Base-by-base conservation (phyloP, 495 filamentous ascomycete species). In the Aspergillus cristatus region DNA sequence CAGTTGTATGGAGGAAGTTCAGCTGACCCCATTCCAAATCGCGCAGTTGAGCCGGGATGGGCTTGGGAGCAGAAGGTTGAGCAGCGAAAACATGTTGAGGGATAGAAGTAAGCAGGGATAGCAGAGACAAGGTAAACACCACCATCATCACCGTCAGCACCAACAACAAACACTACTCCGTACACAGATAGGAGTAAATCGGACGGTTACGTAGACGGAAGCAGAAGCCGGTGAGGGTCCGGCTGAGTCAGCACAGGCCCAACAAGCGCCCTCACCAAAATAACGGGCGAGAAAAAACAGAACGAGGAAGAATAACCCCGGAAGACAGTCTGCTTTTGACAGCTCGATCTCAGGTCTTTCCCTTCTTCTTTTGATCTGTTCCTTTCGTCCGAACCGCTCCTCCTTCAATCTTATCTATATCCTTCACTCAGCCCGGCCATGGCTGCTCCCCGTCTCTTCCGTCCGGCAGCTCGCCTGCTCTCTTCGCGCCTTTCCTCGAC, bases 1-100 rank as follows among this genome's bases (percentile, higher is more conserved):
- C 84, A 14, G 89, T 95, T 0, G 89, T 94, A 49, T 94, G 86
- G 12, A 98, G 67, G 60, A 98, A 88, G 64, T 97, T 97, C 40
- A 97, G 70, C 53, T 90, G 81, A 14, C 84, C 89, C 87, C 91
- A 94, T 48, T 76, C 72, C 14, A 98, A 72, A 33, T 84, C 71
- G 42, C 91, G 80, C 48, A 97, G 72, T 22, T 84, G 86, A 35
- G 82, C 86, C 40, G 78, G 71, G 39, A 89, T 70, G n/a, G 93
- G 86, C 26, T 72, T 60, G 12, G 80, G 82, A 30, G 88, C 87
- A 32, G 74, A 75, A 10, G 91, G 91, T 56, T 98, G 91, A 43
- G 77, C 71, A 48, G 78, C 76, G 14, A 41, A 8, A 24, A 24
- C 20, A 4, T n/a, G n/a, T n/a, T n/a, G n/a, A n/a, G 20, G 8